phyloP scores from a whole-genome alignment of 495 filamentous ascomycete species.

The Penicillium daleae region DNA sequence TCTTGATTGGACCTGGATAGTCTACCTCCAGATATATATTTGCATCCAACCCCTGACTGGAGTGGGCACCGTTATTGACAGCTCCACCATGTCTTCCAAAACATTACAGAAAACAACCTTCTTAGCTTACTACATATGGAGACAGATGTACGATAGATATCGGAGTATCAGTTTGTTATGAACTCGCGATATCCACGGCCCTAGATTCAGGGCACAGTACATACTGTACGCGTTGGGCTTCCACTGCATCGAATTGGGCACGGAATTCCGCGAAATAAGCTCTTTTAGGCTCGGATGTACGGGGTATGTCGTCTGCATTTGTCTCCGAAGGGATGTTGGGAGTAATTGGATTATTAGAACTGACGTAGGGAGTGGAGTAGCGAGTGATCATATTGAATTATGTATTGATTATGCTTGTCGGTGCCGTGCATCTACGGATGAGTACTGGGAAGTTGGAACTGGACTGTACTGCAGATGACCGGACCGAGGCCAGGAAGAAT shows the following conservation, averaged over 20 bases:
- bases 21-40: neutral
- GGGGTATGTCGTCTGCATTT: neutral
- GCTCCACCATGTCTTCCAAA: neutral
- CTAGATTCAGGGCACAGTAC: neutral
- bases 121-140: neutral
- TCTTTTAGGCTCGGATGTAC: neutral
- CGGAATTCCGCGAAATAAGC: neutral
- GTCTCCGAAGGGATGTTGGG: neutral
- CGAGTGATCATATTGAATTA: neutral
- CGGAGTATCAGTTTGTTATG: no score
- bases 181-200: neutral
- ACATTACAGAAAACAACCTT: neutral
- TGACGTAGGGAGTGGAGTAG: neutral
- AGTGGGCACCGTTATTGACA: no score
- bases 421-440: neutral
- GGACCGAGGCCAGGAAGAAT: neutral
- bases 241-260: neutral
- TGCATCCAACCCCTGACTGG: neutral
- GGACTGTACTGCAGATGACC: no score
- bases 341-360: neutral
- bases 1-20: neutral
- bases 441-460: no score
- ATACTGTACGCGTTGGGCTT: neutral
- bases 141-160: no score
- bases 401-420: neutral